Conservation (phyloP, 805 yeast species). For the Zygotorulaspora sp. region DNA sequence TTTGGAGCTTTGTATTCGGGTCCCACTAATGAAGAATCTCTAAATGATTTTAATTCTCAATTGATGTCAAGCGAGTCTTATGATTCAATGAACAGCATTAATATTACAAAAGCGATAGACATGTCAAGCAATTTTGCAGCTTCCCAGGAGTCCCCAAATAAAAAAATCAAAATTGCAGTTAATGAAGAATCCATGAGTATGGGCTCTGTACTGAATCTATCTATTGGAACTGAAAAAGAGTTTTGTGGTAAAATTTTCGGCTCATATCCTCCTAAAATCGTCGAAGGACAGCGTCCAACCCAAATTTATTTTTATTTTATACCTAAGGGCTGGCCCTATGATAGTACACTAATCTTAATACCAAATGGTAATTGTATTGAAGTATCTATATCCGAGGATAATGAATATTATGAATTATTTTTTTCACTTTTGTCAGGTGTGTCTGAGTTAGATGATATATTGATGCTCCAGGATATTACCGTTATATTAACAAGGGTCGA, state of each 20-base stretch:
- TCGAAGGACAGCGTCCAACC: not conserved
- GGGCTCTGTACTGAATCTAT: not conserved
- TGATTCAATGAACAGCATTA: slow-evolving; percentile 7
- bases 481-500: slow-evolving; percentile 5
- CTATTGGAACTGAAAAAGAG: slow-evolving; percentile 1
- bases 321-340: slow-evolving; percentile 9
- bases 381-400: slow-evolving; percentile 2
- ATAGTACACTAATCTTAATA: slow-evolving; percentile 3
- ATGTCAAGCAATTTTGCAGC: slow-evolving; percentile 2
- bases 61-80: slow-evolving; percentile 5
- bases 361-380: slow-evolving; percentile 13
- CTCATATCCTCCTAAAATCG: slow-evolving; percentile 2
- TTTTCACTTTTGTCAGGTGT: not conserved
- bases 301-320: slow-evolving; percentile 6
- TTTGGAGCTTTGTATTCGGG: slow-evolving; percentile 9
- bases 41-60: slow-evolving; percentile 14
- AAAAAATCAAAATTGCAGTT: not conserved
- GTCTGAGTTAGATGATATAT: slow-evolving; percentile 3
- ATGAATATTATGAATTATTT: slow-evolving; percentile 3
- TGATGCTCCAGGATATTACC: slow-evolving; percentile 1
- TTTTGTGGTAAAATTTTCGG: slow-evolving; percentile 7
- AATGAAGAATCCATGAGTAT: not conserved
- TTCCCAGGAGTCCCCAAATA: not conserved
- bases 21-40: slow-evolving; percentile 6
- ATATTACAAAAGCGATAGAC: slow-evolving; percentile 10